Base-by-base conservation (phyloP, 176 grass and related monocot genomes). In the Oryza officinalis region DNA sequence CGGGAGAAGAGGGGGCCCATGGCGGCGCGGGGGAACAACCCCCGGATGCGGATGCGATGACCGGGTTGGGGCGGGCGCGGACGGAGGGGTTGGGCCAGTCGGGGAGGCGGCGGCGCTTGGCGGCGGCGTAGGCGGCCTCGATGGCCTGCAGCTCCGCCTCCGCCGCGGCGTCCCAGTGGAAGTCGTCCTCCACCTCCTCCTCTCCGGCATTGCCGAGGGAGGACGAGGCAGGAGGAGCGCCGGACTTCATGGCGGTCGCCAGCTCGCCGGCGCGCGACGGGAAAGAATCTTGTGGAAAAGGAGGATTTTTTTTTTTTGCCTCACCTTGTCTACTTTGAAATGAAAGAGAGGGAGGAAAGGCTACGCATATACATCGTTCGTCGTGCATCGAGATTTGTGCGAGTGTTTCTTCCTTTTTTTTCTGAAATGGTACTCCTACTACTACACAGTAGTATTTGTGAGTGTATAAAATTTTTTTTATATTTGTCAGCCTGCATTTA, bases 61-160 rank as follows among this genome's bases (percentile, higher is more conserved):
- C 28, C 4, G 60, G 61, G 27, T n/a, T 82, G 6, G 46, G 43
- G 9, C 69, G 80, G 15, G 23, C 66, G n/a, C 46, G 49, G 33
- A 35, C 33, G 52, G 69, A 41, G 6, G 70, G 27, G 37, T 10
- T 59, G 52, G 66, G 81, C 92, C 92, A 93, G 76, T 91, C 52
- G 15, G 92, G 90, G 22, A 97, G 80, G 74, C 89, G 93, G 14
- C 89, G 93, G 71, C 83, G 80, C 77, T 86, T 92, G 75, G 83
- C 44, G 41, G 91, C 87, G 59, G 75, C 72, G 76, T 92, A 81
- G 38, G 89, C 86, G n/a, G 91, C 72, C 81, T 98, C 96, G 74
- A 98, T 90, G 77, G 91, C 89, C 71, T 88, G 93, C 6, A 98
- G 87, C 91, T 95, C 89, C 7, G 89, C 89, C 85, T 98, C 96